phyloP scores from a whole-genome alignment of 345 rosid species.

The Eucalyptus shirleyi region DNA sequence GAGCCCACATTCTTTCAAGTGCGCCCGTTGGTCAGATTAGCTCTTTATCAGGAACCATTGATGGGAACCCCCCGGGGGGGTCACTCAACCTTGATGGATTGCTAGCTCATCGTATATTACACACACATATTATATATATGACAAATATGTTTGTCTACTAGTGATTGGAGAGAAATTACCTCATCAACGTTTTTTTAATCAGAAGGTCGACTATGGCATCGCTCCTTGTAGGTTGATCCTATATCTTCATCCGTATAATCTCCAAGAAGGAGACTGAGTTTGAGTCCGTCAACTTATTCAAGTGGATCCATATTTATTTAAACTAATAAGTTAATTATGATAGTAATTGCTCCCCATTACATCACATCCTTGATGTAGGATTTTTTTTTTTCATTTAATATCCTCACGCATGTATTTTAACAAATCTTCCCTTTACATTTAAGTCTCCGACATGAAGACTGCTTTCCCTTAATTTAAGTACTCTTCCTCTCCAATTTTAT shows the following conservation, averaged over 20 bases:
- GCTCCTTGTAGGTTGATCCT: not conserved
- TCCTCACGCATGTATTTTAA: not conserved
- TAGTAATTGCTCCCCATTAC: not conserved
- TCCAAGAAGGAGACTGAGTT: rapidly evolving
- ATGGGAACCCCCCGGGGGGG: not conserved
- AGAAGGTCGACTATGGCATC: not conserved
- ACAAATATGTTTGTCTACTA: not conserved
- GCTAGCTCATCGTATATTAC: not conserved
- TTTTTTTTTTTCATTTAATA: not conserved
- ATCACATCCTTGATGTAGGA: not conserved
- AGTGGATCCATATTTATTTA: not conserved
- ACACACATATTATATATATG: not conserved
- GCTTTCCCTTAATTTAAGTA: not conserved
- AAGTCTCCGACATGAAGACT: not conserved
- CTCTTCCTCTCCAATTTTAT: not conserved
- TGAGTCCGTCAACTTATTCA: not conserved
- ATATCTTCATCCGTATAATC: not conserved
- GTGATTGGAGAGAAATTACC: not conserved
- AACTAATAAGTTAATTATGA: not conserved
- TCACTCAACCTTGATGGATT: not conserved
- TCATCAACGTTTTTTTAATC: not conserved
- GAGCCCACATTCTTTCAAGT: not conserved
- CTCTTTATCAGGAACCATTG: not conserved
- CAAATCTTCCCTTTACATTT: not conserved
- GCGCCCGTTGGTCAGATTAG: not conserved